These are phyloP conservation scores for Boletus sp. DNA, from an alignment of 1,284 basidiomycete genomes.

Conservation along the genomic window DNA sequence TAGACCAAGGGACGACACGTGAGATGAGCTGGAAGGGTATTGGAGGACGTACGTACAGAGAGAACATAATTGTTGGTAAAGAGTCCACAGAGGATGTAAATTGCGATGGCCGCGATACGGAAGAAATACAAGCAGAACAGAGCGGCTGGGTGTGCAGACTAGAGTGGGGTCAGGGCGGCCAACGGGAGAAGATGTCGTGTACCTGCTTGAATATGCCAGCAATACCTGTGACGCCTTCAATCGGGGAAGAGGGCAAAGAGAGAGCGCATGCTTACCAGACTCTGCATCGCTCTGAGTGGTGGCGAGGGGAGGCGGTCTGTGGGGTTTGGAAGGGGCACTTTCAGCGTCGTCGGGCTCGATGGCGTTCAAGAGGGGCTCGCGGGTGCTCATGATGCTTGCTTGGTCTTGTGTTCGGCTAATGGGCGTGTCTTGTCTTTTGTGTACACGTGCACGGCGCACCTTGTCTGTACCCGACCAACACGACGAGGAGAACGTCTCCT, in stretches of 20 bases:
- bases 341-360: conserved; percentile 63
- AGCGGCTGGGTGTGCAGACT: conserved; percentile 82
- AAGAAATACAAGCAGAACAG: conserved; percentile 86
- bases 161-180: conserved; percentile 16
- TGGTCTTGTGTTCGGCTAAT: conserved; percentile 1
- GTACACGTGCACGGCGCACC: conserved; percentile 12
- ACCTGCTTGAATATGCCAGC: conserved; percentile 75
- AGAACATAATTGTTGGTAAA: conserved; percentile 88
- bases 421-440: conserved; percentile 3
- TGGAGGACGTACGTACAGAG: conserved; percentile 52
- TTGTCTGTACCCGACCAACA: conserved; percentile 9
- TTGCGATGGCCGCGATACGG: conserved; percentile 76
- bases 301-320: conserved; percentile 43
- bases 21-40: conserved; percentile 1
- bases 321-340: conserved; percentile 9
- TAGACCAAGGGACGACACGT: conserved; percentile 31
- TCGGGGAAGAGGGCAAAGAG: background rate
- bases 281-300: conserved; percentile 62
- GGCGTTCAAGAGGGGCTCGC: conserved; percentile 55
- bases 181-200: conserved; percentile 8
- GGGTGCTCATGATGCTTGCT: conserved; percentile 42
- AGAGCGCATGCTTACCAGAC: conserved; percentile 46
- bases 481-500: conserved; percentile 10
- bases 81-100: conserved; percentile 84
- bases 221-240: conserved; percentile 47